These are phyloP conservation scores for Syzygium aqueum DNA, from an alignment of 345 rosid species.

Conservation along the genomic window DNA sequence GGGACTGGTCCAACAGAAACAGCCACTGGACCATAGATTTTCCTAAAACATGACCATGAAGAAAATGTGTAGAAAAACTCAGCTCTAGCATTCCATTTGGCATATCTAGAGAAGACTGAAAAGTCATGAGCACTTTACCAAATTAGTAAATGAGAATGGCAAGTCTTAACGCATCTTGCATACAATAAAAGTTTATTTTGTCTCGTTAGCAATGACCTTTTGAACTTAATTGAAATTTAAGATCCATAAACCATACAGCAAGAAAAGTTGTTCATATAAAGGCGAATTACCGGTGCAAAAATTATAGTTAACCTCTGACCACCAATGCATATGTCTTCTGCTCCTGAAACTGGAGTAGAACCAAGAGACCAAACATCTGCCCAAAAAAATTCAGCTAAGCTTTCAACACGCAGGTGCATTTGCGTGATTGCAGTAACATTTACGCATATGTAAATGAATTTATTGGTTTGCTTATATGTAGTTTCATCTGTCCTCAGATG, in stretches of 20 bases:
- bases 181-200: not conserved
- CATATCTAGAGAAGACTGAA: not conserved
- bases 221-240: not conserved
- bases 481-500: not conserved
- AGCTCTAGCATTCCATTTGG: not conserved
- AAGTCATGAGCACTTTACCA: not conserved
- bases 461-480: not conserved
- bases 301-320: constrained; percentile 57
- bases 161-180: not conserved
- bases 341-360: constrained; percentile 58
- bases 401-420: not conserved
- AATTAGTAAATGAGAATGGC: not conserved
- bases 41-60: not conserved
- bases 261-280: not conserved
- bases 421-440: not conserved
- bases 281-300: constrained; percentile 60
- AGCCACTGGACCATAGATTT: not conserved
- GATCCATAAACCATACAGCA: not conserved
- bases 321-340: constrained; percentile 66
- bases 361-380: constrained; percentile 71
- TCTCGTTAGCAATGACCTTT: not conserved
- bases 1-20: not conserved
- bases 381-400: constrained; percentile 12
- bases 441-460: not conserved
- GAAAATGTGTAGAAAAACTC: not conserved